These are phyloP conservation scores for Cystobasidiopsis lactophilus DNA, from an alignment of 768 basidiomycete genomes.

Conservation along the genomic window DNA sequence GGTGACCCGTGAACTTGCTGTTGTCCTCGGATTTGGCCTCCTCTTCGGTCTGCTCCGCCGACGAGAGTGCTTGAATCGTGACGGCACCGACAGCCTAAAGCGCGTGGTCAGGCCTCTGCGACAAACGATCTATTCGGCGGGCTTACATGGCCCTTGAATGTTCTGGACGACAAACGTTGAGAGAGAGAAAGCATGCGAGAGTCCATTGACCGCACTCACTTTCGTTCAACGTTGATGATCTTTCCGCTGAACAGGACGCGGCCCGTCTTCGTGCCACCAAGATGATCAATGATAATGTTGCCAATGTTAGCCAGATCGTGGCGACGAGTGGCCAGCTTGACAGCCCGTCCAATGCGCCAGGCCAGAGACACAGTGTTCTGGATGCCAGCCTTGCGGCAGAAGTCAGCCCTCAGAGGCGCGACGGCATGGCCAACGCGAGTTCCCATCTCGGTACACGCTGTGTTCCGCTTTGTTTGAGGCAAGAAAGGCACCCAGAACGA, in stretches of 20 bases:
- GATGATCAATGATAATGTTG: conserved; percentile 22
- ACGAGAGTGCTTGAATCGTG: neutral
- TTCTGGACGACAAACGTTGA: too few relatives aligned
- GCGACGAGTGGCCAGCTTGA: conserved; percentile 19
- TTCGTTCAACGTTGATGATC: conserved; percentile 31
- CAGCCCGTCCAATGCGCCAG: conserved; percentile 42
- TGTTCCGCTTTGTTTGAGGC: conserved; percentile 5
- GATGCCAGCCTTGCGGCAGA: conserved; percentile 27
- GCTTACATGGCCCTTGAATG: neutral
- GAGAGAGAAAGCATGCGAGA: too few relatives aligned
- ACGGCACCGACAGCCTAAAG: conserved; percentile 1
- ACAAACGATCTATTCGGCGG: too few relatives aligned
- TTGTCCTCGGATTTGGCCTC: neutral
- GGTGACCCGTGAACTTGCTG: conserved; percentile 5
- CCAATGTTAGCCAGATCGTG: conserved; percentile 28
- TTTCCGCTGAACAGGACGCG: conserved; percentile 39
- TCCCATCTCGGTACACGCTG: conserved; percentile 35
- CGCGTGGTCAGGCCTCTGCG: too few relatives aligned
- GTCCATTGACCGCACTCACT: too few relatives aligned
- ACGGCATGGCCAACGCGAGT: conserved; percentile 32
- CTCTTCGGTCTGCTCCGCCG: neutral
- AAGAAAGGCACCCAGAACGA: neutral
- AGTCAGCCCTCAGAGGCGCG: conserved; percentile 27
- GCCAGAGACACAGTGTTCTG: conserved; percentile 37
- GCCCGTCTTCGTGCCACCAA: conserved; percentile 20